Percentiles rank a stretch among this genome's conserved stretches.
phyloP scores from a whole-genome alignment of 495 filamentous ascomycete genomes.

The Aspergillus bertholletiae region DNA sequence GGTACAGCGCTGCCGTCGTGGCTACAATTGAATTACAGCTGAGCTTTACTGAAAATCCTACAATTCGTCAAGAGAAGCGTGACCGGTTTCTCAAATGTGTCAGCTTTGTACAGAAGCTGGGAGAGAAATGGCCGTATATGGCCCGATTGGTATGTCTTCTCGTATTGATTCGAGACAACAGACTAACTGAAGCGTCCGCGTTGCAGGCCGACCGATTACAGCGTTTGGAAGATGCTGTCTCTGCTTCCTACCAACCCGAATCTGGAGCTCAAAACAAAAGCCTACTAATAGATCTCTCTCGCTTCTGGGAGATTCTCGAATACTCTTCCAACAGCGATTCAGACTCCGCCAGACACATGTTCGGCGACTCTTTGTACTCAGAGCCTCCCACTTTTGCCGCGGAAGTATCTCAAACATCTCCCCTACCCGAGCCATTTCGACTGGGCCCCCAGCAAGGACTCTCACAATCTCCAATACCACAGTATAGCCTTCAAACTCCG shows the following conservation, averaged over 20 bases:
- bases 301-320: constrained; percentile 49
- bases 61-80: constrained; percentile 38
- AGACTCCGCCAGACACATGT: constrained; percentile 36
- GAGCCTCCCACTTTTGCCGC: constrained; percentile 18
- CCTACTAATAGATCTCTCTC: constrained; percentile 44
- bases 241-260: constrained; percentile 40
- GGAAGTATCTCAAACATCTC: constrained; percentile 44
- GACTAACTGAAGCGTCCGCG: not conserved
- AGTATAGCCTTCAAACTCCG: constrained; percentile 15
- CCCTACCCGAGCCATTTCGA: constrained; percentile 42
- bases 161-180: not conserved
- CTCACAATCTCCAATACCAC: constrained; percentile 9
- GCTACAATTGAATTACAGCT: constrained; percentile 49
- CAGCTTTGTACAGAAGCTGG: constrained; percentile 40
- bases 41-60: constrained; percentile 38
- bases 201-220: constrained; percentile 40
- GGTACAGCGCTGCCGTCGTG: constrained; percentile 47
- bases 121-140: constrained; percentile 45
- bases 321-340: constrained; percentile 44
- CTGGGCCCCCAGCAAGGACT: constrained; percentile 23
- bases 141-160: constrained; percentile 34
- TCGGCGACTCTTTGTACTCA: constrained; percentile 37
- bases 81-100: constrained; percentile 44
- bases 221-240: constrained; percentile 41
- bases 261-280: constrained; percentile 39